A percentile compares a stretch with the other conserved stretches of the same genome.
Conservation (phyloP, 306 rosid genomes). For the Erythrophleum fordii region DNA sequence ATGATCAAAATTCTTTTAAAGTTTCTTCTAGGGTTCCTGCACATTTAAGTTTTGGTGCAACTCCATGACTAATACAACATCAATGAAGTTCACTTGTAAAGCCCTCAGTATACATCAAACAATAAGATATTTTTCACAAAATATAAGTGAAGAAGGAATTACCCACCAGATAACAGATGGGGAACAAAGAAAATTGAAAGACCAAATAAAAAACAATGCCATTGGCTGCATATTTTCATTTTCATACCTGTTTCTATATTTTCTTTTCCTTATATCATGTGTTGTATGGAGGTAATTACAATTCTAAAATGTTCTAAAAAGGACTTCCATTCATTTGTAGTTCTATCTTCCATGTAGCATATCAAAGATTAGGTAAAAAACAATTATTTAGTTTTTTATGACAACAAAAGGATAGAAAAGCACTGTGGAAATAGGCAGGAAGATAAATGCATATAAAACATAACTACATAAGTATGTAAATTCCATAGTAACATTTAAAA, state of each 20-base stretch:
- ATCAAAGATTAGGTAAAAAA: not conserved
- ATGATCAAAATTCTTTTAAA: conserved; percentile 71
- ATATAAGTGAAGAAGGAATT: conserved; percentile 1
- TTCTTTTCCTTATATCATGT: not conserved
- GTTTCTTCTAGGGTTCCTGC: conserved; percentile 51
- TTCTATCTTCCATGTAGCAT: not conserved
- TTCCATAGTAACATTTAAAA: not conserved
- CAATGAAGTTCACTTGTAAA: conserved; percentile 16
- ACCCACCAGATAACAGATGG: conserved; percentile 65
- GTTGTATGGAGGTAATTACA: not conserved
- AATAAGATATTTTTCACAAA: conserved; percentile 2
- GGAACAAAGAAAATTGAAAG: conserved; percentile 75
- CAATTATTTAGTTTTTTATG: not conserved
- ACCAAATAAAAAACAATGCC: conserved; percentile 65
- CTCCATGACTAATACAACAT: conserved; percentile 59
- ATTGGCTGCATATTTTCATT: conserved; percentile 69
- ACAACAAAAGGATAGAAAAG: not conserved
- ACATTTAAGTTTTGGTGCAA: conserved; percentile 55
- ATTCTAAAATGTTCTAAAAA: not conserved
- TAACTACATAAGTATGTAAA: not conserved
- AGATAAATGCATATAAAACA: not conserved
- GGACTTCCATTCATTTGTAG: not conserved
- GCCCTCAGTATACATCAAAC: conserved; percentile 3
- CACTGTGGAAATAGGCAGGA: not conserved
- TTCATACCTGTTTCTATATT: conserved; percentile 48